A percentile compares a stretch with the other conserved stretches of the same genome.
phyloP scores from a whole-genome alignment of 2,329 filamentous ascomycete genomes.

The Ceratocystis diversiconidia region DNA sequence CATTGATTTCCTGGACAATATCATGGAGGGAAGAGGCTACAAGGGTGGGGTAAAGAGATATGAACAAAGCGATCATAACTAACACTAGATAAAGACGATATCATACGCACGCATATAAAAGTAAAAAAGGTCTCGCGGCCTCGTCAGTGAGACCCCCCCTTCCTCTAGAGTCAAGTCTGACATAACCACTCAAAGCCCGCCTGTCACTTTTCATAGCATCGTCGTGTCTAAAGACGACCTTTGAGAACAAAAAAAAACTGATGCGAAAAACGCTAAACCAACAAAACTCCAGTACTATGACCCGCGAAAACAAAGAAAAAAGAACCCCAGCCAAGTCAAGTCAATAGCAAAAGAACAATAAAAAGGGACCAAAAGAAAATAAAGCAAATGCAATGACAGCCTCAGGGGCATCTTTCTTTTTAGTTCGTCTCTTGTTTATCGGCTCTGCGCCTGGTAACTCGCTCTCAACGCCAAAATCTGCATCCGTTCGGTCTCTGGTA shows the following conservation, averaged over 20 bases:
- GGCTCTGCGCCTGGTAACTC: constrained; percentile 30
- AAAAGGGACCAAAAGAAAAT: constrained; percentile 1
- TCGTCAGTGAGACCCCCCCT: background rate
- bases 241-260: background rate
- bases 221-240: background rate
- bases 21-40: constrained; percentile 25
- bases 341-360: constrained; percentile 1
- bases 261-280: constrained; percentile 6
- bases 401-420: background rate
- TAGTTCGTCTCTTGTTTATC: background rate
- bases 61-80: background rate
- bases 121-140: background rate
- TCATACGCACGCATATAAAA: constrained; percentile 3
- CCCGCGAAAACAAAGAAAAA: background rate
- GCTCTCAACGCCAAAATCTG: constrained; percentile 69
- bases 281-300: constrained; percentile 1
- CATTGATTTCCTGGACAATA: constrained; percentile 45
- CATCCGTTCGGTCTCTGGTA: constrained; percentile 59
- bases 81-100: constrained; percentile 6
- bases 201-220: constrained; percentile 1
- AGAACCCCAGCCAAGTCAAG: background rate
- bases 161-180: background rate
- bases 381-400: constrained; percentile 6
- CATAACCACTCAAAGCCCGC: background rate
- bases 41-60: constrained; percentile 3